Evolutionary conservation across 2,329 filamentous ascomycete species (phyloP).

Genomic region (Fusarium subtropicale): DNA sequence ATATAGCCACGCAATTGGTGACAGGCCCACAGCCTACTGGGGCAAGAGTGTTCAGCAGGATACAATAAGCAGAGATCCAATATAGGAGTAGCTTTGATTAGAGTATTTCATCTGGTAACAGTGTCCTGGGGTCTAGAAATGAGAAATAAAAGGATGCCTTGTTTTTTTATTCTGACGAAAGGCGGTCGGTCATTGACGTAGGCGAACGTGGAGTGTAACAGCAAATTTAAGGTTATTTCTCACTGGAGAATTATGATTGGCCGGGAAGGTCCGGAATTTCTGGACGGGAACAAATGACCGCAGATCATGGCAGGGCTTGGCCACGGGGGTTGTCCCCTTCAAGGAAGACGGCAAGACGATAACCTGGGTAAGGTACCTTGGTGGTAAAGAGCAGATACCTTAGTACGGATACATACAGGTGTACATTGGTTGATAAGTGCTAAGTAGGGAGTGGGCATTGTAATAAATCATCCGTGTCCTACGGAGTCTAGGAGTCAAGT

Average conservation of each 20-base stretch:
- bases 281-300: constrained; percentile 13
- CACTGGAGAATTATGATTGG: constrained; percentile 27
- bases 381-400: background rate
- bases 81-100: background rate
- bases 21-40: background rate
- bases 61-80: background rate
- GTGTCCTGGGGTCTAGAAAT: background rate
- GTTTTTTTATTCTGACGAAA: background rate
- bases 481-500: background rate
- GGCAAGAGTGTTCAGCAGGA: background rate
- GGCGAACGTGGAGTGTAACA: background rate
- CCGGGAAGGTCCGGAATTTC: background rate
- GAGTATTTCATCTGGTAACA: background rate
- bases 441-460: background rate
- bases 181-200: constrained; percentile 7
- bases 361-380: background rate
- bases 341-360: constrained; percentile 2
- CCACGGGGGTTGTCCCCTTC: constrained; percentile 11
- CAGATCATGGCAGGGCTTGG: constrained; percentile 28
- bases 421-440: background rate
- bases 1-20: constrained; percentile 16
- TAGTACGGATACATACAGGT: background rate
- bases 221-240: constrained; percentile 38
- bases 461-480: background rate
- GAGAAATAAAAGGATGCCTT: background rate